phyloP scores from a whole-genome alignment of 352 stramenopile species.

The Phytophthora tubulina region DNA sequence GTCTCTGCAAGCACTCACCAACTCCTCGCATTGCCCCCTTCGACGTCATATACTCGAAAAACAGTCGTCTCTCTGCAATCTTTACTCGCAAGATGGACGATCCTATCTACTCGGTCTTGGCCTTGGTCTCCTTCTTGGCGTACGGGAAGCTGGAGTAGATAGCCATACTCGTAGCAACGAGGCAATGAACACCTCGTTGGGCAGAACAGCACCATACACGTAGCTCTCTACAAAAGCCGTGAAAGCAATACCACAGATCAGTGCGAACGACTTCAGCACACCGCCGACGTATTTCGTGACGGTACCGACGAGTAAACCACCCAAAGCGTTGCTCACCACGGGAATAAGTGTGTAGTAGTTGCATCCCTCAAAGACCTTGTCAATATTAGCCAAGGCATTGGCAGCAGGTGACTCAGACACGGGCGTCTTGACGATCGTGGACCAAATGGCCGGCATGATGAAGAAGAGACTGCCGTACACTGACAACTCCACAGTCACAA shows the following conservation, averaged over 20 bases:
- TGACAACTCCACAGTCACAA: slow-evolving; percentile 88
- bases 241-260: slow-evolving; percentile 91
- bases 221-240: slow-evolving; percentile 84
- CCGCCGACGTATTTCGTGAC: slow-evolving; percentile 92
- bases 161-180: slow-evolving; percentile 74
- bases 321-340: slow-evolving; percentile 80
- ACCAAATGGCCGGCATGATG: slow-evolving; percentile 57
- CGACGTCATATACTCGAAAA: slow-evolving; percentile 14
- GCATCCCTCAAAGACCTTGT: slow-evolving; percentile 75
- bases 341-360: slow-evolving; percentile 81
- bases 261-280: slow-evolving; percentile 91
- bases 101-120: slow-evolving; percentile 44
- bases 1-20: neutral
- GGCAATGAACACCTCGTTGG: slow-evolving; percentile 76
- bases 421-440: slow-evolving; percentile 47
- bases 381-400: slow-evolving; percentile 34
- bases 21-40: neutral
- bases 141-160: slow-evolving; percentile 86
- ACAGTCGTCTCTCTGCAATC: neutral
- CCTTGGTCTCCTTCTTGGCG: slow-evolving; percentile 43
- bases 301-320: slow-evolving; percentile 86
- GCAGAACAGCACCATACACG: slow-evolving; percentile 72
- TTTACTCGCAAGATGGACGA: neutral
- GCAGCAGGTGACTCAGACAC: slow-evolving; percentile 42
- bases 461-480: slow-evolving; percentile 84